Base-by-base conservation (phyloP, 805 yeast genomes). In the Kuraishia cidri region DNA sequence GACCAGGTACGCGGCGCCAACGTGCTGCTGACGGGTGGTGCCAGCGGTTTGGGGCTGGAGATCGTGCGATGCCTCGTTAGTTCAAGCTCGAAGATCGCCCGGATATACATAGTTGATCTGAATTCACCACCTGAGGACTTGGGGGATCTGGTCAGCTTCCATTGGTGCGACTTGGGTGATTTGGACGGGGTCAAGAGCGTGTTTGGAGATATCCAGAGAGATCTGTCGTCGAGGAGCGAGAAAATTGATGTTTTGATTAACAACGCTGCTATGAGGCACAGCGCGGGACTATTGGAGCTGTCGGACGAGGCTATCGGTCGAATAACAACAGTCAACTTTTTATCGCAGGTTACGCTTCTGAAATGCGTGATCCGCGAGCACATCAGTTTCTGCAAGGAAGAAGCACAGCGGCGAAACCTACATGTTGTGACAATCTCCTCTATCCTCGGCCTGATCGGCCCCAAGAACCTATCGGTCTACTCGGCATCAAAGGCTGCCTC, bases 1-100 rank as follows among this genome's bases (percentile, higher is more conserved):
- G 6, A 25, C 12, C 14, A 8, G 14, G 30, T n/a, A n/a, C n/a
- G n/a, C n/a, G n/a, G n/a, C n/a, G n/a, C 33, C 5, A 44, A 47
- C 17, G 64, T 66, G 2, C 29, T 69, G 17, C 50, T 70, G 5
- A 70, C 77, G 1, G 79, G 79, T 0, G 78, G 76, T 0, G 52
- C 68, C 11, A 42, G 48, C 21, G 78, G 79, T 0, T 47, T 72
- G n/a, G 79, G 79, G 0, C 40, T 44, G 2, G 65, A 59, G 30
- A 43, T 69, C 4, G 64, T 58, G 3, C 41, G 42, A 22, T 30
- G 16, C 13, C 40, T 69, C 3, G 20, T 49, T 9, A n/a, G 18
- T 13, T 12, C 17, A 2, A 23, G 15, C 8, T 14, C 13, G 17
- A 14, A 16, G 22, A 24, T 30, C 6, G 17, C 9, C 10, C n/a